Evolutionary conservation across 23 red algal species (phyloP).

Genomic region (Rhodosorus marinus): DNA sequence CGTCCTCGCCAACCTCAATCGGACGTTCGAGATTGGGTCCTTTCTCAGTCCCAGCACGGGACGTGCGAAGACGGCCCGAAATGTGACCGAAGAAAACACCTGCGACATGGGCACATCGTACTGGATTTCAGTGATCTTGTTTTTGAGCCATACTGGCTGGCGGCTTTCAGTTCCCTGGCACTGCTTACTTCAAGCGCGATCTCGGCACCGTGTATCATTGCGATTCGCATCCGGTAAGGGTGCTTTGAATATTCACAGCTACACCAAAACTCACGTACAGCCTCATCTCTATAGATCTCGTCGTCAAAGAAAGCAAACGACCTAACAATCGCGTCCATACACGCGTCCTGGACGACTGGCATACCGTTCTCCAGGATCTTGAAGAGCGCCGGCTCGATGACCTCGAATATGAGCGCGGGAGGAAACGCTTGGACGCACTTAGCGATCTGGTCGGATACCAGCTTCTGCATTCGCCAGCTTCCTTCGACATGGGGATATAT

Average conservation of each 20-base stretch:
- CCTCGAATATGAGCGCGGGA: slow-evolving; percentile 26
- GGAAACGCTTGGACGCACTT: slow-evolving; percentile 49
- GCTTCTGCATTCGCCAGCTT: slow-evolving; percentile 52
- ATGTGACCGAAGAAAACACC: too few relatives aligned
- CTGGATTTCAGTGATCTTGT: too few relatives aligned
- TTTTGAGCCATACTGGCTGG: too few relatives aligned
- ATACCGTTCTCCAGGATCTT: slow-evolving; percentile 43
- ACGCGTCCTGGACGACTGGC: slow-evolving; percentile 31
- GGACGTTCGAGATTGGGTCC: slow-evolving; percentile 55
- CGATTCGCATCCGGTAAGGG: too few relatives aligned
- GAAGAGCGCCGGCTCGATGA: slow-evolving; percentile 48
- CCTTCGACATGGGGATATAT: slow-evolving; percentile 13
- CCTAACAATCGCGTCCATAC: slow-evolving; percentile 36
- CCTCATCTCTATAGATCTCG: slow-evolving; percentile 11
- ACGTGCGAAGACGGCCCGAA: slow-evolving; percentile 48
- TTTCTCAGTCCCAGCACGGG: slow-evolving; percentile 25
- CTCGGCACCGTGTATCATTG: too few relatives aligned
- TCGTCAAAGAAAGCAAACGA: slow-evolving; percentile 21
- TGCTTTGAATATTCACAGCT: too few relatives aligned
- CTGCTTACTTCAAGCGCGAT: too few relatives aligned
- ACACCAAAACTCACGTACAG: slow-evolving; percentile 32
- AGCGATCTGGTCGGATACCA: slow-evolving; percentile 38
- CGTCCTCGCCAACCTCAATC: slow-evolving; percentile 32
- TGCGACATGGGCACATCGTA: too few relatives aligned
- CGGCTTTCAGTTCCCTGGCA: too few relatives aligned